These are phyloP conservation scores for Anisodus acutangulus DNA, from an alignment of 257 asterid species.

Conservation along the genomic window DNA sequence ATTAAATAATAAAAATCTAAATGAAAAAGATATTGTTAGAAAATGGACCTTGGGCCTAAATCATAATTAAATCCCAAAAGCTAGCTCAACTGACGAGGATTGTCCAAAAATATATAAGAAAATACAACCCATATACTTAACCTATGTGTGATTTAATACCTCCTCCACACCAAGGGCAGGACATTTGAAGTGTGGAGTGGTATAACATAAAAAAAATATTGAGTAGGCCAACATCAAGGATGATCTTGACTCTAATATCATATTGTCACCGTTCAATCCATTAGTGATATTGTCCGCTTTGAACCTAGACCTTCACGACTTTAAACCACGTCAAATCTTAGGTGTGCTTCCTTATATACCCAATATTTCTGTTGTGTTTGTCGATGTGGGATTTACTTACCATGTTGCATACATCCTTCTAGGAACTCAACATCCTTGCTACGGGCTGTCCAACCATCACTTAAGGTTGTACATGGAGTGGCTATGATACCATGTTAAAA, in stretches of 20 bases:
- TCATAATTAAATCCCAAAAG: not conserved
- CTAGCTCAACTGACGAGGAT: not conserved
- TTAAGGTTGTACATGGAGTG: not conserved
- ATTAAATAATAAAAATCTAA: not conserved
- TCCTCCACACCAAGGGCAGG: not conserved
- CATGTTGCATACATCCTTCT: not conserved
- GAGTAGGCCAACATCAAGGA: not conserved
- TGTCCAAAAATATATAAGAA: not conserved
- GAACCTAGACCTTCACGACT: not conserved
- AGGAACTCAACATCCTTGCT: not conserved
- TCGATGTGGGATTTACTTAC: not conserved
- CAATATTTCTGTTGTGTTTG: not conserved
- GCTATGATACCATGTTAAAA: not conserved
- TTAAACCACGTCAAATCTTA: not conserved
- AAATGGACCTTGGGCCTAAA: not conserved
- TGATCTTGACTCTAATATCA: not conserved
- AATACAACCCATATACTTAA: not conserved
- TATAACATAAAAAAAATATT: not conserved
- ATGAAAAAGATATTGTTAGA: not conserved
- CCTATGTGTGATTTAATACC: not conserved
- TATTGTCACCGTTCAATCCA: not conserved
- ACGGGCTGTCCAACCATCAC: not conserved
- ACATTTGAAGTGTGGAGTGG: not conserved
- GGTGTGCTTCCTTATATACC: not conserved
- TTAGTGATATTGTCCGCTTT: too few relatives aligned